Conservation (phyloP, 257 asterid genomes). For the Forsythia viridissima region DNA sequence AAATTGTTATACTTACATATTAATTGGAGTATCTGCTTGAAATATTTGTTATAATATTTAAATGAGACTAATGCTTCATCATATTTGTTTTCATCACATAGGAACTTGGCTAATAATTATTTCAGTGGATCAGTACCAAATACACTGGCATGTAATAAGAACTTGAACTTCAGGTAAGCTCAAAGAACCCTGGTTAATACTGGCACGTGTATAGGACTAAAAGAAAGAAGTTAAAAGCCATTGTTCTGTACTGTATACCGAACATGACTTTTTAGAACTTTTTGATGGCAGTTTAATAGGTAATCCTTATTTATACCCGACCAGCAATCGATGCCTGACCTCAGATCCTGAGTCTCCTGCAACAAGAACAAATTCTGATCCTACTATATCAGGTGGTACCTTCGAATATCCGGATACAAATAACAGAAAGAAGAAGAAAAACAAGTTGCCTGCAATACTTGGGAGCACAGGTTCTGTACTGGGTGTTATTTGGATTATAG, state of each 20-base stretch:
- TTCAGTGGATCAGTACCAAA: constrained; percentile 43
- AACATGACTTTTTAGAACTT: not conserved
- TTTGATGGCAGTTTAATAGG: not conserved
- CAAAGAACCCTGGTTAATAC: no score
- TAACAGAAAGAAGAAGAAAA: constrained; percentile 25
- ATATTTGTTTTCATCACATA: constrained; percentile 7
- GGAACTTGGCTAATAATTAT: constrained; percentile 41
- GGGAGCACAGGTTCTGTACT: constrained; percentile 23
- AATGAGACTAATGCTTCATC: not conserved
- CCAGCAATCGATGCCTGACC: not conserved
- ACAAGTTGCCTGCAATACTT: constrained; percentile 9
- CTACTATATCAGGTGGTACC: not conserved
- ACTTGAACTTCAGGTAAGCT: constrained; percentile 35
- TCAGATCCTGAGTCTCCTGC: constrained; percentile 10
- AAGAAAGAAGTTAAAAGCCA: no score
- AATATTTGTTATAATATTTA: not conserved
- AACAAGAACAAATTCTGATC: not conserved
- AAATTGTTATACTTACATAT: not conserved
- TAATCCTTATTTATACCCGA: not conserved
- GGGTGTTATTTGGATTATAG: constrained; percentile 23
- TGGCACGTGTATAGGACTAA: no score
- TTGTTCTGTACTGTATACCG: no score
- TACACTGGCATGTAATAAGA: constrained; percentile 43
- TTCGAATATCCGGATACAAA: not conserved
- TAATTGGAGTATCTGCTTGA: not conserved